A percentile compares a stretch with the other conserved stretches of the same genome.
phyloP scores from a whole-genome alignment of 2,329 filamentous ascomycete genomes.

The Verticillium alfalfae region DNA sequence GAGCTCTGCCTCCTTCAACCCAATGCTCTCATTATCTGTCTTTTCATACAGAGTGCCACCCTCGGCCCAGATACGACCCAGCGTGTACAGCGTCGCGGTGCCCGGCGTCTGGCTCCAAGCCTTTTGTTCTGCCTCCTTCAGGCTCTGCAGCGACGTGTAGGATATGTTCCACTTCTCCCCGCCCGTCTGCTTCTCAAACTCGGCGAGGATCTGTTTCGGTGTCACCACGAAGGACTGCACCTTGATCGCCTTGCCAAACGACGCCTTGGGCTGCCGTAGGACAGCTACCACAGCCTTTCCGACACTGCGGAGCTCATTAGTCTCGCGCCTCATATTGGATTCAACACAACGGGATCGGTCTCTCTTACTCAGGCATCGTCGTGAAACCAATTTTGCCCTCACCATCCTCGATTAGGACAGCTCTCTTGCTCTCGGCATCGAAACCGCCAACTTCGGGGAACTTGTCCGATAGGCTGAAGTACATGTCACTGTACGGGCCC shows the following conservation, averaged over 20 bases:
- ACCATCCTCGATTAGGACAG: constrained; percentile 57
- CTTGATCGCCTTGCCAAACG: constrained; percentile 52
- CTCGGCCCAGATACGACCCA: constrained; percentile 67
- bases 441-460: constrained; percentile 47
- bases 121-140: constrained; percentile 53
- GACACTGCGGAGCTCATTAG: constrained; percentile 38
- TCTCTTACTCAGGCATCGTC: constrained; percentile 59
- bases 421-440: constrained; percentile 50
- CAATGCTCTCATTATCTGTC: constrained; percentile 60
- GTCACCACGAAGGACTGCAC: constrained; percentile 69
- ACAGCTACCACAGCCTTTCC: constrained; percentile 61
- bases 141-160: constrained; percentile 44
- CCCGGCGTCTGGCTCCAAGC: constrained; percentile 46
- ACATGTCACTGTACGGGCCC: constrained; percentile 63
- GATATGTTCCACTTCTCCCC: constrained; percentile 45
- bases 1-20: constrained; percentile 37
- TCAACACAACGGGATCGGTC: neutral
- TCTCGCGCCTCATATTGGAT: neutral
- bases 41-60: constrained; percentile 66
- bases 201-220: constrained; percentile 55
- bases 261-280: constrained; percentile 48
- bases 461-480: constrained; percentile 35
- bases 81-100: constrained; percentile 50
- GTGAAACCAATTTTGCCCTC: constrained; percentile 60
- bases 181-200: constrained; percentile 62